These are phyloP conservation scores for Aspergillaceae sp. DNA, from an alignment of 2,329 filamentous ascomycete genomes.

Conservation along the genomic window DNA sequence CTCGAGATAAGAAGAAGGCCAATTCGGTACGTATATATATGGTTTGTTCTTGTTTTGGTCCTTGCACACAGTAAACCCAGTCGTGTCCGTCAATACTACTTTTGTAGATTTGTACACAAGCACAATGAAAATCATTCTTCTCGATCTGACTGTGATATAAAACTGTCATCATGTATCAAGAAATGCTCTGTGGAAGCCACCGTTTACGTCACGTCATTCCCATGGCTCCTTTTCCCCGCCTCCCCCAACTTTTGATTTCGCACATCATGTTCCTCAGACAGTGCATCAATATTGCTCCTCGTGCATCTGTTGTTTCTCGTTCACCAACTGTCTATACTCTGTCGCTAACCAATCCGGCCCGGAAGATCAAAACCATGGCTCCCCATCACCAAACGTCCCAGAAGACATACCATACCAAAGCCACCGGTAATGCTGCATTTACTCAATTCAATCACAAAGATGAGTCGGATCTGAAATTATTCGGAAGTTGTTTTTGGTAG, in stretches of 20 bases:
- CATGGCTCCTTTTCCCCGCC: neutral
- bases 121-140: no score
- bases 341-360: conserved; percentile 6
- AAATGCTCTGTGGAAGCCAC: conserved; percentile 5
- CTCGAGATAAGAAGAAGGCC: conserved; percentile 56
- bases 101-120: neutral
- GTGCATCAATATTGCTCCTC: neutral
- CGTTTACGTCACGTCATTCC: conserved; percentile 17
- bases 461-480: conserved; percentile 65
- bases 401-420: conserved; percentile 64
- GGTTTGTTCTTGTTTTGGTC: conserved; percentile 7
- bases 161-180: neutral
- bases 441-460: conserved; percentile 64
- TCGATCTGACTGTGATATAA: no score
- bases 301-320: neutral
- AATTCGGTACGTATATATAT: conserved; percentile 36
- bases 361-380: conserved; percentile 33
- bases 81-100: neutral
- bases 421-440: conserved; percentile 59
- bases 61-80: conserved; percentile 1
- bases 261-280: neutral
- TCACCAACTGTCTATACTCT: conserved; percentile 2
- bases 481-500: conserved; percentile 76
- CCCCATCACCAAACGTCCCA: conserved; percentile 43
- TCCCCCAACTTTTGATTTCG: neutral